Conservation (phyloP, 225 moss, liverwort and hornwort genomes). For the Pleurozium schreberi region DNA sequence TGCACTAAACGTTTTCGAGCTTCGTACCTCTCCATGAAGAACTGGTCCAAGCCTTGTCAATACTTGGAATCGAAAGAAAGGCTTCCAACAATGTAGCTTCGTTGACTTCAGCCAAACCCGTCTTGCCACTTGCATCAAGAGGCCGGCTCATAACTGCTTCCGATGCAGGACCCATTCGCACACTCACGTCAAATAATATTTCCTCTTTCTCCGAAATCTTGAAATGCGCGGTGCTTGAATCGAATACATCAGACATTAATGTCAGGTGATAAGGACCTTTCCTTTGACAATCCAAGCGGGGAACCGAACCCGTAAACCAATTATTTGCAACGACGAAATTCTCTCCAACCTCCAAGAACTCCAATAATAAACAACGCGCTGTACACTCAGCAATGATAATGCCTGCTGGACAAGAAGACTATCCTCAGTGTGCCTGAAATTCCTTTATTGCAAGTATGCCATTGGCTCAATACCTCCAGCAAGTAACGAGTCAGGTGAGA, state of each 20-base stretch:
- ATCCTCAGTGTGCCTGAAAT: neutral
- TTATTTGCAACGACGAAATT: neutral
- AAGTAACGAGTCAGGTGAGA: neutral
- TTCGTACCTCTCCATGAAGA: conserved; percentile 60
- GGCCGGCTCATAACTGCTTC: conserved; percentile 29
- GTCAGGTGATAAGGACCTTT: neutral
- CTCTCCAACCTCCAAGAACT: neutral
- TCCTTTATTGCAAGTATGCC: neutral
- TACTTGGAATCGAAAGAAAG: conserved; percentile 79
- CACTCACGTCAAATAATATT: neutral
- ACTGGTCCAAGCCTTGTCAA: conserved; percentile 91
- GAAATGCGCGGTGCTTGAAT: conserved; percentile 3
- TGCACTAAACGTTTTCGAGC: neutral
- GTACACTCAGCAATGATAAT: neutral
- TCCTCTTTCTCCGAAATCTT: conserved; percentile 19
- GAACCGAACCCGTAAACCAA: neutral
- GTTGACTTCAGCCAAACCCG: conserved; percentile 33
- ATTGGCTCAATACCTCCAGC: neutral
- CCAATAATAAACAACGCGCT: neutral
- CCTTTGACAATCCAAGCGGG: neutral
- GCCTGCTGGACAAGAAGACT: neutral
- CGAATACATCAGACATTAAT: neutral
- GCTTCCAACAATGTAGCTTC: conserved; percentile 68
- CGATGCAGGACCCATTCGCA: conserved; percentile 47
- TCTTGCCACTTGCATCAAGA: conserved; percentile 29